These are phyloP conservation scores for Candolleomyces aberdarensis DNA, from an alignment of 768 basidiomycete species.

Conservation along the genomic window DNA sequence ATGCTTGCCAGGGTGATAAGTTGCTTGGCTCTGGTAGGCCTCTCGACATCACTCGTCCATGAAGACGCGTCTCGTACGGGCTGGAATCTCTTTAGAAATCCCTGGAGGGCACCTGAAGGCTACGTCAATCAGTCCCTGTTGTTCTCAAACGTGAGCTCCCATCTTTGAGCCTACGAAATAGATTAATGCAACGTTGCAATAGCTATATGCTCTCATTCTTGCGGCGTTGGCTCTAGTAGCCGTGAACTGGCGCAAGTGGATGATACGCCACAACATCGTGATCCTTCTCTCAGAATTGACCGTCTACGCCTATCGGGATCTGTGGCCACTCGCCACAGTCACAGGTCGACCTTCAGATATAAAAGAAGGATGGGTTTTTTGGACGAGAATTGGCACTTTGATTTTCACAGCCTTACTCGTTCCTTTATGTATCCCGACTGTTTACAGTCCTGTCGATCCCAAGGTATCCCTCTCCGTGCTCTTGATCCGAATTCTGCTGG, in stretches of 20 bases:
- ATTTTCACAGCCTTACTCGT: constrained; percentile 41
- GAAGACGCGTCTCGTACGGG: background rate
- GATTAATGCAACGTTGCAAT: background rate
- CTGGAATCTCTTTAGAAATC: background rate
- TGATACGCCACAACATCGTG: constrained; percentile 7
- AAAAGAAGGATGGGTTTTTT: constrained; percentile 28
- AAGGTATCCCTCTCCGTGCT: constrained; percentile 15
- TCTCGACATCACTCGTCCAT: background rate
- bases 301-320: constrained; percentile 49
- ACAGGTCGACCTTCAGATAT: constrained; percentile 37
- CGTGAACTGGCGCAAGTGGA: background rate
- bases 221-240: background rate
- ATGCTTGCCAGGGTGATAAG: background rate
- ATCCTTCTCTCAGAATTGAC: constrained; percentile 36
- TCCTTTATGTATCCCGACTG: constrained; percentile 49
- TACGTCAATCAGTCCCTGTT: background rate
- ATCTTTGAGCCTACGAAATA: background rate
- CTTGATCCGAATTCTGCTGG: background rate
- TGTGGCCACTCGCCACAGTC: constrained; percentile 56
- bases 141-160: background rate
- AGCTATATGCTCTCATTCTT: constrained; percentile 13
- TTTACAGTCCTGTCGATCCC: constrained; percentile 53
- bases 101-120: background rate
- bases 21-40: background rate
- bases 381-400: constrained; percentile 26